Percentiles rank a stretch among this genome's conserved stretches.
Conservation (phyloP, 1,284 basidiomycete genomes). For the Ganoderma sp. region DNA sequence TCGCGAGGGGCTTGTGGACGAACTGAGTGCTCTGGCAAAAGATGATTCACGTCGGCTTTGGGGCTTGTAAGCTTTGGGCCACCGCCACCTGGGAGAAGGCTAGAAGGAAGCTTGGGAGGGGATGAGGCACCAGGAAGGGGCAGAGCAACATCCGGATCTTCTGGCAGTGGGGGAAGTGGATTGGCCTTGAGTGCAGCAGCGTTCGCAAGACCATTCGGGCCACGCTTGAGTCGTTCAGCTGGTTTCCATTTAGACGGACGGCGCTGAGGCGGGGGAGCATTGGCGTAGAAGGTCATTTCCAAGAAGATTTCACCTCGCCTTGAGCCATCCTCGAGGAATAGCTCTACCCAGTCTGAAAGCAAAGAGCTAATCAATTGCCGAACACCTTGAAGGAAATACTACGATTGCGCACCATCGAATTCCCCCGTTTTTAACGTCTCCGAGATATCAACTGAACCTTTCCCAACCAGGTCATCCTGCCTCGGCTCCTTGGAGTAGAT, state of each 20-base stretch:
- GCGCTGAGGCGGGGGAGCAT: constrained; percentile 55
- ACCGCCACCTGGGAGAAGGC: constrained; percentile 49
- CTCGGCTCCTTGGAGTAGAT: constrained; percentile 70
- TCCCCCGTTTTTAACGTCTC: constrained; percentile 74
- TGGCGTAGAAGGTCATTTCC: constrained; percentile 79
- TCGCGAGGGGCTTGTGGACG: constrained; percentile 29
- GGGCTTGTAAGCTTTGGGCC: constrained; percentile 31
- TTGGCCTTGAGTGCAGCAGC: constrained; percentile 25
- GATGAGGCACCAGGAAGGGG: constrained; percentile 23
- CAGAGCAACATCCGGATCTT: constrained; percentile 23
- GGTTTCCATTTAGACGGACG: constrained; percentile 54
- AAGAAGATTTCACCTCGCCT: constrained; percentile 75
- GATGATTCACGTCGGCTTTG: constrained; percentile 28
- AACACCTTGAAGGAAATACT: neutral
- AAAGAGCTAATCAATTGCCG: neutral
- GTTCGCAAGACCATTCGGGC: constrained; percentile 15
- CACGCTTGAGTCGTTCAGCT: constrained; percentile 47
- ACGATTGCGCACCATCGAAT: constrained; percentile 66
- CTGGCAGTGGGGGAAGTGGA: constrained; percentile 48
- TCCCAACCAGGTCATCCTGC: constrained; percentile 66
- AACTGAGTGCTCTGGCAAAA: constrained; percentile 24
- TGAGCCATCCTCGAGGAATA: constrained; percentile 56
- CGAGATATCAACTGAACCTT: constrained; percentile 65
- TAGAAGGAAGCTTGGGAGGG: constrained; percentile 43
- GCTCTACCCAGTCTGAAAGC: constrained; percentile 67